These are phyloP conservation scores for Cadophora malorum DNA, from an alignment of 2,329 filamentous ascomycete species.

Conservation along the genomic window DNA sequence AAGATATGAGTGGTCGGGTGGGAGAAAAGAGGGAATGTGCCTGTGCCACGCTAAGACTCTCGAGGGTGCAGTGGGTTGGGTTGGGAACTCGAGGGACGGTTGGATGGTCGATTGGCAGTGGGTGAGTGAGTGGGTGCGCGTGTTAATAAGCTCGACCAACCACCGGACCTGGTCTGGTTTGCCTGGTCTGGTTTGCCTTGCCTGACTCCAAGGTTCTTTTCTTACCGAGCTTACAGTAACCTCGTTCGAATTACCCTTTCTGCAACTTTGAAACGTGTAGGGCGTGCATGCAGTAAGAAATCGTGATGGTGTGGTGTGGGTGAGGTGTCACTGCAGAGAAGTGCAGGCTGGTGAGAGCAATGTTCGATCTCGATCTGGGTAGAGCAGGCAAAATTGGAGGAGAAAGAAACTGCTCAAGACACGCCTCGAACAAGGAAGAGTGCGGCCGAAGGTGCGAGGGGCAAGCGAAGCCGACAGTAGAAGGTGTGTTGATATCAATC, in stretches of 20 bases:
- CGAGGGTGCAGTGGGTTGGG: not conserved
- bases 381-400: not conserved
- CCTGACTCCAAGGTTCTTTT: not conserved
- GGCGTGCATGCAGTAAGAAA: not conserved
- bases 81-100: not conserved
- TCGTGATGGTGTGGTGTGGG: not conserved
- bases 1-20: slow-evolving; percentile 32
- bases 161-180: not conserved
- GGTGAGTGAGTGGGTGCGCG: not conserved
- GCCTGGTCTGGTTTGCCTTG: not conserved
- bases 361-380: not conserved
- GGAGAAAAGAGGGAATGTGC: slow-evolving; percentile 12
- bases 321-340: not conserved
- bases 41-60: not conserved
- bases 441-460: not conserved
- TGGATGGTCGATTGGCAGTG: not conserved
- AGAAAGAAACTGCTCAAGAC: slow-evolving; percentile 4
- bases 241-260: not conserved
- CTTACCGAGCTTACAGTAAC: slow-evolving; percentile 2
- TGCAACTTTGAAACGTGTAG: not conserved
- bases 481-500: not conserved
- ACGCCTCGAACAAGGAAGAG: not conserved
- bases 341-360: not conserved
- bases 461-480: not conserved
- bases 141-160: slow-evolving; percentile 9